Evolutionary conservation across 208 protist genomes (phyloP).

Genomic region (Trypanosoma cruzi): DNA sequence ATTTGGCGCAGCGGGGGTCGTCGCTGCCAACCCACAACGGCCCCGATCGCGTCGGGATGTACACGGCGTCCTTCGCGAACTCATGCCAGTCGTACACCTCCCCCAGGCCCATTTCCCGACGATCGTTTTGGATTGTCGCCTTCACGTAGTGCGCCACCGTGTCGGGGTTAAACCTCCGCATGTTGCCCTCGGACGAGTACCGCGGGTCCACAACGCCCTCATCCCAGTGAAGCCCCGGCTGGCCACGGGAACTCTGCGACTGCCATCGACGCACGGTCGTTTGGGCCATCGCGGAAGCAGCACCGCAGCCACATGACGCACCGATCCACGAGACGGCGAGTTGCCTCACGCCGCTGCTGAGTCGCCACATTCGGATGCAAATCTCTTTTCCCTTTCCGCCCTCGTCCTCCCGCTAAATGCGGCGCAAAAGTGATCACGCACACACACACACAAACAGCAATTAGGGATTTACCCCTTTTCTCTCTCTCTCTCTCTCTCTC

Average conservation of each 20-base stretch:
- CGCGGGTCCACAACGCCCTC: conserved; percentile 79
- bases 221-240: conserved; percentile 44
- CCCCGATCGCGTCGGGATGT: conserved; percentile 82
- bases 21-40: conserved; percentile 88
- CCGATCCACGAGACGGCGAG: neutral
- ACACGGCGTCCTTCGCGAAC: conserved; percentile 88
- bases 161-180: conserved; percentile 77
- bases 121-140: conserved; percentile 89
- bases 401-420: neutral
- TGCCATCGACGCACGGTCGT: conserved; percentile 34
- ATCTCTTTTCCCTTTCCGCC: neutral
- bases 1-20: conserved; percentile 78
- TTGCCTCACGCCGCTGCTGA: neutral
- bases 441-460: too few species aligned
- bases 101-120: conserved; percentile 81
- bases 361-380: neutral
- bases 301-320: neutral
- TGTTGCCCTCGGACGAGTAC: conserved; percentile 66
- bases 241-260: conserved; percentile 69
- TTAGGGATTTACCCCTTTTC: too few species aligned
- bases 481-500: too few species aligned
- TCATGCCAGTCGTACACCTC: conserved; percentile 89
- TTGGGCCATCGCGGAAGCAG: neutral
- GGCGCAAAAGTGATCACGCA: too few species aligned
- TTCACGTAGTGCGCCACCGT: conserved; percentile 91